Percentiles rank a stretch among this genome's conserved stretches.
Evolutionary conservation across 495 filamentous ascomycete genomes (phyloP).

Genomic region (Haplographium delicatum): DNA sequence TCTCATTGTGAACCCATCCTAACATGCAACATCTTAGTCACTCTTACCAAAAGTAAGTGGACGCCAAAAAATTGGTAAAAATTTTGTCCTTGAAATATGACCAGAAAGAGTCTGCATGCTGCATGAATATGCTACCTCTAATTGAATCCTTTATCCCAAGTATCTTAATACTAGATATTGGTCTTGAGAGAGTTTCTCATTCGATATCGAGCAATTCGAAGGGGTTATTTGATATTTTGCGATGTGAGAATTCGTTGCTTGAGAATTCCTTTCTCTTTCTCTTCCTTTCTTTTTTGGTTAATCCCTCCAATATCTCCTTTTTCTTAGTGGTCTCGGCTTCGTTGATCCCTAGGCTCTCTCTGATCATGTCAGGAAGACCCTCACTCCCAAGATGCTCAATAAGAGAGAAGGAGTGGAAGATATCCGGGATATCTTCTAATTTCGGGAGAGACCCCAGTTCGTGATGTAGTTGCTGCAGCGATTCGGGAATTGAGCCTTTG

Average conservation of each 20-base stretch:
- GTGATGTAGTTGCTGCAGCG: not conserved
- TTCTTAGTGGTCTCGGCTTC: too few species aligned
- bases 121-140: too few species aligned
- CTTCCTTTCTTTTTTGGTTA: constrained; percentile 2
- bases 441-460: constrained; percentile 13
- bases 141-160: too few species aligned
- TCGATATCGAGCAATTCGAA: constrained; percentile 9
- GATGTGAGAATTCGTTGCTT: not conserved
- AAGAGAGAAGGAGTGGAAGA: not conserved
- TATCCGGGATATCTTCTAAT: constrained; percentile 9
- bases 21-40: too few species aligned
- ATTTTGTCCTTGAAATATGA: too few species aligned
- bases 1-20: too few species aligned
- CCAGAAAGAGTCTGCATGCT: too few species aligned
- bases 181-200: too few species aligned
- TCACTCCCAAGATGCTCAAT: not conserved
- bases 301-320: too few species aligned
- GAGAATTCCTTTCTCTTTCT: not conserved
- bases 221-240: constrained; percentile 2
- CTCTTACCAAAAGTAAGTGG: too few species aligned
- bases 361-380: not conserved
- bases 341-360: constrained; percentile 1
- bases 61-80: too few species aligned
- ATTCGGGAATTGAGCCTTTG: not conserved
- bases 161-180: too few species aligned